Conservation (phyloP, 1,284 basidiomycete species). For the Pascua guehoae region DNA sequence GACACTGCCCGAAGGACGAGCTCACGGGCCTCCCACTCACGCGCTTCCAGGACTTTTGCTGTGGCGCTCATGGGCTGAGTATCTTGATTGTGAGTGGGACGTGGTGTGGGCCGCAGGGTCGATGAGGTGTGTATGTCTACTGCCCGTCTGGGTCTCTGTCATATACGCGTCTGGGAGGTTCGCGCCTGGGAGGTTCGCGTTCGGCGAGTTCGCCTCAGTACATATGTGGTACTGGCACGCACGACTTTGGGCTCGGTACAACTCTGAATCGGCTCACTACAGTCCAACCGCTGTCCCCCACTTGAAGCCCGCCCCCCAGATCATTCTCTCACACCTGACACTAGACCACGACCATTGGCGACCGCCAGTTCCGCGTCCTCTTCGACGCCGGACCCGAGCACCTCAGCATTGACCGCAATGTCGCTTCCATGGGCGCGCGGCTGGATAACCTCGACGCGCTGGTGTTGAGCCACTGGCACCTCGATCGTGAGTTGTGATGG, state of each 20-base stretch:
- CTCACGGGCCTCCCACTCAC: constrained; percentile 62
- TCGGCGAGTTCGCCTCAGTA: too few species aligned
- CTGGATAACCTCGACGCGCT: constrained; percentile 60
- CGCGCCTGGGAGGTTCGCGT: too few species aligned
- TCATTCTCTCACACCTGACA: background rate
- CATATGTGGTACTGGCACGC: too few species aligned
- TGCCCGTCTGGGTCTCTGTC: too few species aligned
- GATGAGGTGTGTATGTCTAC: background rate
- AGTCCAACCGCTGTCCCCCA: background rate
- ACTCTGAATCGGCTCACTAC: too few species aligned
- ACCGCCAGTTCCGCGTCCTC: constrained; percentile 57
- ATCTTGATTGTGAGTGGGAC: constrained; percentile 63
- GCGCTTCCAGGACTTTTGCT: constrained; percentile 72
- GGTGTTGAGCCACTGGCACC: constrained; percentile 76
- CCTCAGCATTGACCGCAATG: constrained; percentile 65
- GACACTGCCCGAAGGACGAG: constrained; percentile 51
- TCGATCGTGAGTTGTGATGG: constrained; percentile 54
- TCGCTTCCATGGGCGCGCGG: constrained; percentile 59
- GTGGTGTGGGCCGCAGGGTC: too few species aligned
- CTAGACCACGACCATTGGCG: constrained; percentile 47
- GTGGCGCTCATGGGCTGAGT: constrained; percentile 77
- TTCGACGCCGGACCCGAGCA: constrained; percentile 80
- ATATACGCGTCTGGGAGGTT: too few species aligned
- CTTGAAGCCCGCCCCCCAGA: background rate
- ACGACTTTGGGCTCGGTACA: too few species aligned